phyloP scores from a whole-genome alignment of 192 early-diverging fungal species.

The Backusella morwellensis region DNA sequence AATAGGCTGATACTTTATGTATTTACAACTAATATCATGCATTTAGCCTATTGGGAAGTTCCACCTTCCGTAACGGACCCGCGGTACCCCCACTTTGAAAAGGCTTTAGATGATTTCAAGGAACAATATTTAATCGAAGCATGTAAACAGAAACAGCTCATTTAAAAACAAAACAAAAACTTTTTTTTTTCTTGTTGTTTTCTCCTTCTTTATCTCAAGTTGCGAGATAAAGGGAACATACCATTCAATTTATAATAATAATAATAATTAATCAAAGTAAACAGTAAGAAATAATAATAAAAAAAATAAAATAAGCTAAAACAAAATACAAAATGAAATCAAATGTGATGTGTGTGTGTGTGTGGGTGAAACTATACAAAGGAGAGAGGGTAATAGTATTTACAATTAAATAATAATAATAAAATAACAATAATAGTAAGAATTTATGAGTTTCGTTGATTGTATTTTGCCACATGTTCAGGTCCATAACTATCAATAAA shows the following conservation, averaged over 20 bases:
- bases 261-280: neutral
- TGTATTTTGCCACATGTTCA: constrained; percentile 19
- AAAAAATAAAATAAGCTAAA: neutral
- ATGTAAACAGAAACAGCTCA: neutral
- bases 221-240: neutral
- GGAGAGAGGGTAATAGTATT: neutral
- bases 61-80: neutral
- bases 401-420: neutral
- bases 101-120: neutral
- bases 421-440: neutral
- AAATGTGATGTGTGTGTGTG: neutral
- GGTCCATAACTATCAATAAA: constrained; percentile 43
- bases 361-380: neutral
- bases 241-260: neutral
- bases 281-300: neutral
- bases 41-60: neutral
- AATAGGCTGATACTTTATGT: too few species aligned
- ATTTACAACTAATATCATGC: neutral
- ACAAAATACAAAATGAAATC: neutral
- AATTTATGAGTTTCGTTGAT: neutral
- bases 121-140: neutral
- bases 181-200: neutral
- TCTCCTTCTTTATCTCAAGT: neutral
- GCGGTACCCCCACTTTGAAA: neutral
- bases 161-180: neutral